These are phyloP conservation scores for Fimicolochytrium jonesii DNA, from an alignment of 192 early-diverging fungal species.

Conservation along the genomic window DNA sequence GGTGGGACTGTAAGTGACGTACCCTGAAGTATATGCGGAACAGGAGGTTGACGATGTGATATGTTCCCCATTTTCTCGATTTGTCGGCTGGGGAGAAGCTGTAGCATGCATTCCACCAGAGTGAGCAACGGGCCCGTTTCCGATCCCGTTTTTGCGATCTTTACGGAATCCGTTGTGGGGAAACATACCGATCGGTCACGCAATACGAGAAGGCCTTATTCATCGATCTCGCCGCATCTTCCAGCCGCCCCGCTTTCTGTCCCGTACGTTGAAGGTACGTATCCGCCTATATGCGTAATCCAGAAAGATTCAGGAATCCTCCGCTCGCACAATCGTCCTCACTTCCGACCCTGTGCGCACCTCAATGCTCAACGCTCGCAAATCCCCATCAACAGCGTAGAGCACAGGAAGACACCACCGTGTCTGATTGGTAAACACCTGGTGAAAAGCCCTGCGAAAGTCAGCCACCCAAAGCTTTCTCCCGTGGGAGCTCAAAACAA, in stretches of 20 bases:
- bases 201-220: slow-evolving; percentile 89
- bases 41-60: slow-evolving; percentile 77
- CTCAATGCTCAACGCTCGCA: slow-evolving; percentile 45
- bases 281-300: slow-evolving; percentile 45
- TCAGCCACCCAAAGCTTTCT: neutral
- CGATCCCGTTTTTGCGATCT: neutral
- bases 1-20: slow-evolving; percentile 15
- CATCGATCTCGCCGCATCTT: slow-evolving; percentile 78
- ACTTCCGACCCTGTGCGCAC: slow-evolving; percentile 20
- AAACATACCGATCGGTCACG: slow-evolving; percentile 73
- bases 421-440: slow-evolving; percentile 39
- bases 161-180: too few relatives aligned
- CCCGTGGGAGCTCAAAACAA: neutral
- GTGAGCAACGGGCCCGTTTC: neutral
- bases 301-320: neutral
- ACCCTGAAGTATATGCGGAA: slow-evolving; percentile 87
- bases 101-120: neutral
- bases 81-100: slow-evolving; percentile 23
- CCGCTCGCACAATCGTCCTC: neutral
- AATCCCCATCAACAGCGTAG: slow-evolving; percentile 56
- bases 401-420: slow-evolving; percentile 62
- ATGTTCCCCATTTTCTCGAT: slow-evolving; percentile 93
- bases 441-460: slow-evolving; percentile 43
- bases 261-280: slow-evolving; percentile 28
- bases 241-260: slow-evolving; percentile 57